Evolutionary conservation across 257 asterid genomes (phyloP).

Genomic region (Asclepias syriaca): DNA sequence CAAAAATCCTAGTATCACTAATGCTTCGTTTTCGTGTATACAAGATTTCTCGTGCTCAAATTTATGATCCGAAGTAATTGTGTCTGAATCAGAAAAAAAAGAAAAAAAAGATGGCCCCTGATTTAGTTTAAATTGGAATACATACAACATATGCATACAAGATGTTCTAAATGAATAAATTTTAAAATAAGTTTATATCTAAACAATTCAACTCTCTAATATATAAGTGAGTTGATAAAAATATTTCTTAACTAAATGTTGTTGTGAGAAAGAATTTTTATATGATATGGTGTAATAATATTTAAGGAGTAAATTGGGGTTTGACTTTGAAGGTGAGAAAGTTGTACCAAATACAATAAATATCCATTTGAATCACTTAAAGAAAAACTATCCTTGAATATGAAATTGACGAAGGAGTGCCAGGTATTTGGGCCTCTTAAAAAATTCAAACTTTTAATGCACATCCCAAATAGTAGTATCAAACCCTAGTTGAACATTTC

Average conservation of each 20-base stretch:
- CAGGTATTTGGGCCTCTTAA: neutral
- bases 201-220: no score
- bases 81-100: neutral
- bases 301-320: no score
- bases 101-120: neutral
- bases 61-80: neutral
- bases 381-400: neutral
- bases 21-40: neutral
- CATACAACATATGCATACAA: no score
- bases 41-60: neutral
- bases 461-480: neutral
- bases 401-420: neutral
- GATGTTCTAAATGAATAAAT: no score
- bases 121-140: no score
- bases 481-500: neutral
- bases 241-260: no score
- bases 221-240: no score
- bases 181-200: no score
- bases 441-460: conserved; percentile 22
- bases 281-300: no score
- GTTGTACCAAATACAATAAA: neutral
- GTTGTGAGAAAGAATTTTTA: no score
- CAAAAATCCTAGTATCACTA: neutral
- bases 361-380: neutral
- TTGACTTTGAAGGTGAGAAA: neutral